A percentile compares a stretch with the other conserved stretches of the same genome.
Evolutionary conservation across 2,329 filamentous ascomycete genomes (phyloP).

Genomic region (Fusarium ambrosium): DNA sequence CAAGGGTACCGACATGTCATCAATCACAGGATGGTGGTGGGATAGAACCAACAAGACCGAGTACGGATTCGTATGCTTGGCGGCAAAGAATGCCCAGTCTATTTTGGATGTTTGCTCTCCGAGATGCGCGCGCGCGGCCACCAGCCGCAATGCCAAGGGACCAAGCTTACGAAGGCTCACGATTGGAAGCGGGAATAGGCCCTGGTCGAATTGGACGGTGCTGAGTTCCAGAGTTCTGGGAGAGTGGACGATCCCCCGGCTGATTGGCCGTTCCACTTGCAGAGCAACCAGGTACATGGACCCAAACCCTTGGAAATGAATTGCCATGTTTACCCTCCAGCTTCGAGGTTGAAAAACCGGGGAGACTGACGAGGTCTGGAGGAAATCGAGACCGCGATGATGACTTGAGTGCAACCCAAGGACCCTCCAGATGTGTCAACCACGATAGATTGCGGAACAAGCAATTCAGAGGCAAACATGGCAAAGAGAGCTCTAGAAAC

Average conservation of each 20-base stretch:
- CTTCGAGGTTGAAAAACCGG: not conserved
- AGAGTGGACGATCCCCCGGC: slow-evolving; percentile 35
- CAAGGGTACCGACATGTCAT: slow-evolving; percentile 8
- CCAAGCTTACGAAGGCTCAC: slow-evolving; percentile 9
- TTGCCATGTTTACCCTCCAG: slow-evolving; percentile 27
- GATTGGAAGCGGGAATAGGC: slow-evolving; percentile 24
- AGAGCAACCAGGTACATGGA: slow-evolving; percentile 36
- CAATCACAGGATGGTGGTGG: not conserved
- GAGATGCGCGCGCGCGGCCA: slow-evolving; percentile 7
- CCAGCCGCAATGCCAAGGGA: slow-evolving; percentile 16
- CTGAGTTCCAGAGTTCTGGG: slow-evolving; percentile 37
- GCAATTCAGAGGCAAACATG: slow-evolving; percentile 13
- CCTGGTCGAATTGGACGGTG: slow-evolving; percentile 18
- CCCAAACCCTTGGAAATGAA: slow-evolving; percentile 26
- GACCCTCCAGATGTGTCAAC: not conserved
- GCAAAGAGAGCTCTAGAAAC: slow-evolving; percentile 3
- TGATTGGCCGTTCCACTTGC: slow-evolving; percentile 38
- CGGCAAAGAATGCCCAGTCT: slow-evolving; percentile 2
- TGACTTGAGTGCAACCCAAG: not conserved
- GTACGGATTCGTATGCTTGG: slow-evolving; percentile 7
- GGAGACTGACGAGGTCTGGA: not conserved
- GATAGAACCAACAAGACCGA: slow-evolving; percentile 5
- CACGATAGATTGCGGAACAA: slow-evolving; percentile 17
- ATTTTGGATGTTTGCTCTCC: slow-evolving; percentile 15
- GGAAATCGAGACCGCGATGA: slow-evolving; percentile 4